These are phyloP conservation scores for Dalbergia cultrata DNA, from an alignment of 306 rosid species.

Conservation along the genomic window DNA sequence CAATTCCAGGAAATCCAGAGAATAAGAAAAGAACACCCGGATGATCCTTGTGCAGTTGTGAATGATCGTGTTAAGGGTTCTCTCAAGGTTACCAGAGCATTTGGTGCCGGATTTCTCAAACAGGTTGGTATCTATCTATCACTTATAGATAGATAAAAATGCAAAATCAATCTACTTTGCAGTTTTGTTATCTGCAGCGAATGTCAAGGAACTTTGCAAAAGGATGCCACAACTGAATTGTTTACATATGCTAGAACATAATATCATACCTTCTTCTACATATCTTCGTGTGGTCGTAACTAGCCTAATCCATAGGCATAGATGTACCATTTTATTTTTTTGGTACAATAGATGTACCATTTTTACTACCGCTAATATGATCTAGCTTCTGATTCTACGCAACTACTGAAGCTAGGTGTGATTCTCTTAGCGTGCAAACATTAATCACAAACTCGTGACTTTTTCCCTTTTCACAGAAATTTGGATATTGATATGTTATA, in stretches of 20 bases:
- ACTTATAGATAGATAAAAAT: neutral
- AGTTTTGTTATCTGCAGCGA: neutral
- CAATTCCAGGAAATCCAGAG: conserved; percentile 81
- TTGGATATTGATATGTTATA: neutral
- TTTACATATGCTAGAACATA: neutral
- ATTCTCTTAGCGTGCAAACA: conserved; percentile 4
- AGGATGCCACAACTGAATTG: neutral
- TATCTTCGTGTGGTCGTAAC: neutral
- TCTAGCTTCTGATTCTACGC: conserved; percentile 3
- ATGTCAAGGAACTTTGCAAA: conserved; percentile 2
- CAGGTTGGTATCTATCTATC: conserved; percentile 63
- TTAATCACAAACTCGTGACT: neutral
- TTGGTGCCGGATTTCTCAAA: conserved; percentile 98
- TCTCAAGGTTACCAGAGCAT: conserved; percentile 94
- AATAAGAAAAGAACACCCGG: conserved; percentile 80
- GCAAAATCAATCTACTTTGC: neutral
- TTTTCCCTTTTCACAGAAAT: neutral
- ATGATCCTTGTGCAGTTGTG: conserved; percentile 80
- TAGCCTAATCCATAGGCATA: conserved; percentile 9
- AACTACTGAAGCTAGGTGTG: conserved; percentile 22
- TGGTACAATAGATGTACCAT: neutral
- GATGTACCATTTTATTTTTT: conserved; percentile 10
- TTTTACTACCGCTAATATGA: neutral
- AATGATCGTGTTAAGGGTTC: conserved; percentile 98
- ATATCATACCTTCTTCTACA: conserved; percentile 23